Percentiles rank a stretch among this genome's conserved stretches.
Conservation (phyloP, 352 stramenopile species). For the Vaucheria bursata region DNA sequence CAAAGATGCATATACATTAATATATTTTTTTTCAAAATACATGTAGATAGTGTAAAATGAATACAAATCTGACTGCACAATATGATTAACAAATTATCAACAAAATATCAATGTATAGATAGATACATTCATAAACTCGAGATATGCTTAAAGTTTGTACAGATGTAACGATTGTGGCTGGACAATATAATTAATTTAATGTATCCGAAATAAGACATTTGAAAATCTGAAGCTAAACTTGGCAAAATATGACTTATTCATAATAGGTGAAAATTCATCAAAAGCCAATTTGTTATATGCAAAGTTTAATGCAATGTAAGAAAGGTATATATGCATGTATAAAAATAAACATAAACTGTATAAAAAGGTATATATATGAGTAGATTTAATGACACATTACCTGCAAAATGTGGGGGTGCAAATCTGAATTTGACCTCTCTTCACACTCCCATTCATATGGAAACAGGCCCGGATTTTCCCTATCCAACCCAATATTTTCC, state of each 20-base stretch:
- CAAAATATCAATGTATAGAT: neutral
- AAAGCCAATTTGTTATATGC: neutral
- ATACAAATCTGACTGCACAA: neutral
- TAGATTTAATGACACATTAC: neutral
- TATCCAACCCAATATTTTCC: too few species aligned
- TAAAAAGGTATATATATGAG: neutral
- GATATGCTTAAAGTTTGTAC: neutral
- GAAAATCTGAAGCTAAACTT: neutral
- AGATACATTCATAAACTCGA: neutral
- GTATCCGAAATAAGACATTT: neutral
- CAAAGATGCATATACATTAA: neutral
- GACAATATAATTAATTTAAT: too few species aligned
- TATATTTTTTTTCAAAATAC: neutral
- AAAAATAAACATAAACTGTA: neutral
- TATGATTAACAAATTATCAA: neutral
- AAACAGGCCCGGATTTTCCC: neutral
- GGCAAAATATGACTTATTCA: neutral
- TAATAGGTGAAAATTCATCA: neutral
- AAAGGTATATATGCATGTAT: neutral
- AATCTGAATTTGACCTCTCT: neutral
- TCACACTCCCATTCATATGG: constrained; percentile 4
- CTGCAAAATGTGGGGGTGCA: neutral
- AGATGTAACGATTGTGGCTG: neutral
- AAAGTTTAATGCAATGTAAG: neutral
- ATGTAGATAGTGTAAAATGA: neutral